Evolutionary conservation across 352 stramenopile species (phyloP).

Genomic region (Pythium grandisporangium): DNA sequence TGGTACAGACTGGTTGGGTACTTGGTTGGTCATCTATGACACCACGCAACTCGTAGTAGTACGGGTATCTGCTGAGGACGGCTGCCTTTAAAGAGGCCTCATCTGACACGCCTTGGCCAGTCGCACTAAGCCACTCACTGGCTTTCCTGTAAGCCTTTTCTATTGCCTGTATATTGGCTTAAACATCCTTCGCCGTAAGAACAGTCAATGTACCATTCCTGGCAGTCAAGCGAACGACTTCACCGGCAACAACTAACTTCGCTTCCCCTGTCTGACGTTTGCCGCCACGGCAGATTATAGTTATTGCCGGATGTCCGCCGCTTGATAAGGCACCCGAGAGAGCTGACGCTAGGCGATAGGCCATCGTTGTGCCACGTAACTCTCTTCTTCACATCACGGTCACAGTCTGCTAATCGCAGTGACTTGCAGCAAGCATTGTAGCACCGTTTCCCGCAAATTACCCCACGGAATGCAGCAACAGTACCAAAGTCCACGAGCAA

Average conservation of each 20-base stretch:
- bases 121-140: slow-evolving; percentile 10
- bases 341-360: slow-evolving; percentile 4
- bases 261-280: slow-evolving; percentile 8
- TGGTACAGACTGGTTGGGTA: not conserved
- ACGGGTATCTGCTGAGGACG: slow-evolving; percentile 6
- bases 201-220: slow-evolving; percentile 4
- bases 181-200: slow-evolving; percentile 8
- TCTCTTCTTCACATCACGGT: not conserved
- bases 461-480: no score
- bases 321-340: slow-evolving; percentile 11
- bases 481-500: no score
- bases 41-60: slow-evolving; percentile 9
- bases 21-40: slow-evolving; percentile 7
- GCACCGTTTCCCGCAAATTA: slow-evolving; percentile 3
- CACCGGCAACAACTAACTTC: slow-evolving; percentile 5
- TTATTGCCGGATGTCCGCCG: slow-evolving; percentile 12
- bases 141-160: slow-evolving; percentile 6
- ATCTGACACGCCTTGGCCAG: slow-evolving; percentile 10
- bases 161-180: slow-evolving; percentile 8
- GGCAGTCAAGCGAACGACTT: slow-evolving; percentile 5
- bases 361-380: slow-evolving; percentile 5
- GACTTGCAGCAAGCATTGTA: not conserved
- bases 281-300: slow-evolving; percentile 13
- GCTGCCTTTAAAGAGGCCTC: slow-evolving; percentile 2
- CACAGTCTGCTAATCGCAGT: not conserved